Percentiles rank a stretch among this genome's conserved stretches.
Conservation (phyloP, 371 early-diverging fungal genomes). For the Mortierella sp. region DNA sequence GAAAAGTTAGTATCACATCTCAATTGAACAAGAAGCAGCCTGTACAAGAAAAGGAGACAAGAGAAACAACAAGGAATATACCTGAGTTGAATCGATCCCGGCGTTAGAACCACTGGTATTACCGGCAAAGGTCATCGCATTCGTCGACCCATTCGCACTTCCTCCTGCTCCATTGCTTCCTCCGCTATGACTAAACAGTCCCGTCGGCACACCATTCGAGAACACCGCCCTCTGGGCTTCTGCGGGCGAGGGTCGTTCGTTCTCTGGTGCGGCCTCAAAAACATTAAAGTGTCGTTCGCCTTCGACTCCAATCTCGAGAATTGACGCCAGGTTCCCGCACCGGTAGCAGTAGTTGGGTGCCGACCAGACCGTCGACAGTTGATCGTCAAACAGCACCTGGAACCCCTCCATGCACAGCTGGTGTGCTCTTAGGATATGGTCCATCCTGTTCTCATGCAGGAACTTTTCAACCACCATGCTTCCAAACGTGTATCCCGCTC, state of each 20-base stretch:
- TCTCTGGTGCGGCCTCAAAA: slow-evolving; percentile 91
- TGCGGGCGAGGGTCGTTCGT: slow-evolving; percentile 62
- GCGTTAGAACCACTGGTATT: slow-evolving; percentile 5
- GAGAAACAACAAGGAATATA: background rate
- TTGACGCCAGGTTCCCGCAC: slow-evolving; percentile 95
- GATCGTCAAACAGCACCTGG: slow-evolving; percentile 89
- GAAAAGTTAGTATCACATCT: too few relatives aligned
- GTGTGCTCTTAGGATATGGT: slow-evolving; percentile 94
- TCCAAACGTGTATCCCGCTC: slow-evolving; percentile 97
- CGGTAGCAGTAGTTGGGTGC: slow-evolving; percentile 96
- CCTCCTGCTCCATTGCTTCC: slow-evolving; percentile 8
- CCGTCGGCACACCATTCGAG: slow-evolving; percentile 32
- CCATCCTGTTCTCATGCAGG: slow-evolving; percentile 85
- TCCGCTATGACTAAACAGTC: slow-evolving; percentile 21
- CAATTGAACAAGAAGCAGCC: too few relatives aligned
- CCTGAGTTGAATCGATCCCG: slow-evolving; percentile 32
- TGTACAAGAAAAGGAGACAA: background rate
- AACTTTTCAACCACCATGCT: slow-evolving; percentile 87
- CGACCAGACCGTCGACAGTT: slow-evolving; percentile 92
- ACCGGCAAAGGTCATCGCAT: slow-evolving; percentile 3
- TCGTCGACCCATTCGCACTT: slow-evolving; percentile 1
- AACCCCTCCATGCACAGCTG: slow-evolving; percentile 98
- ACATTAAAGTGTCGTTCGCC: slow-evolving; percentile 90
- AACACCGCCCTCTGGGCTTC: slow-evolving; percentile 36
- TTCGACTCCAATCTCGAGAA: slow-evolving; percentile 89